phyloP scores from a whole-genome alignment of 805 yeast genomes.

The Myxozyma udenii region DNA sequence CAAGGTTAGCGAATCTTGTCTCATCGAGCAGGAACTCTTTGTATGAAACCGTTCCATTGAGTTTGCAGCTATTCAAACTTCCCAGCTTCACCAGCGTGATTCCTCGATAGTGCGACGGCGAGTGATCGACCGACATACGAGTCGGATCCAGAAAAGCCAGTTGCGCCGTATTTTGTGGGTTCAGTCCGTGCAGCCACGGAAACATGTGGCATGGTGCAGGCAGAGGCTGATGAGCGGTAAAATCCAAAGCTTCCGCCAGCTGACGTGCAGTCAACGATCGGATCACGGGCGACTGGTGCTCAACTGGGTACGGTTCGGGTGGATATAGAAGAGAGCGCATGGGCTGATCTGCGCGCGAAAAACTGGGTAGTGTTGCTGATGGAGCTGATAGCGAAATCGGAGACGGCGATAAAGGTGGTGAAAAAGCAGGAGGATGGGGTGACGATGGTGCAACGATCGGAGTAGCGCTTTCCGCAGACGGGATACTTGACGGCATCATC shows the following conservation, averaged over 20 bases:
- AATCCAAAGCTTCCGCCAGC: conserved; percentile 31
- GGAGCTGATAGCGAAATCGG: conserved; percentile 10
- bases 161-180: conserved; percentile 55
- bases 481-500: too few species aligned
- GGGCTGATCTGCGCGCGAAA: neutral
- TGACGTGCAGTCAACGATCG: conserved; percentile 17
- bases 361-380: neutral
- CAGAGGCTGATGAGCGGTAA: conserved; percentile 39
- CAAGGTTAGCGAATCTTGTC: conserved; percentile 50
- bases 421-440: conserved; percentile 1
- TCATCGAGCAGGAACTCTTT: conserved; percentile 24
- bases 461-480: neutral
- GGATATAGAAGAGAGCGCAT: conserved; percentile 19
- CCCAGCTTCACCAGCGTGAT: conserved; percentile 26
- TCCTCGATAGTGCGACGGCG: conserved; percentile 11
- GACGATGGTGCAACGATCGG: neutral
- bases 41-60: conserved; percentile 30
- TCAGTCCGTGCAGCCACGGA: conserved; percentile 88
- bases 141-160: conserved; percentile 44
- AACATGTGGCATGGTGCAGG: conserved; percentile 71
- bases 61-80: conserved; percentile 7
- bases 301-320: conserved; percentile 8
- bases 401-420: conserved; percentile 11
- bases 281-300: neutral
- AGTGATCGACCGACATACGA: conserved; percentile 33